Base-by-base conservation (phyloP, 225 moss, liverwort and hornwort species). In the Anthoceros angustus region DNA sequence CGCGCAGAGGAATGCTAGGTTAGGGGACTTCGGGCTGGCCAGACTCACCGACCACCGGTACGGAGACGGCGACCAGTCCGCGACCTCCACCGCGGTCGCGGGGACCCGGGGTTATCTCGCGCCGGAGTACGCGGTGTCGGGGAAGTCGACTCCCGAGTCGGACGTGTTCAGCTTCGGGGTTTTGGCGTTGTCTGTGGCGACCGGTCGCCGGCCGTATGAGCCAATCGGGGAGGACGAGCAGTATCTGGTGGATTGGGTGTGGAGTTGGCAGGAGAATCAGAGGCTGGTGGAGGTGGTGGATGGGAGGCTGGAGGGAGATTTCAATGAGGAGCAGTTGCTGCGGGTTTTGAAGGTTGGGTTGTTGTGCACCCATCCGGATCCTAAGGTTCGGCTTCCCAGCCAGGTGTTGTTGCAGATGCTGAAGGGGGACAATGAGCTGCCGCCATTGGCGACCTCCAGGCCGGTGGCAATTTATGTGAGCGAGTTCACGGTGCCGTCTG, bases 321-420 rank as follows among this genome's bases (percentile, higher is more conserved):
- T 26, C 21, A 46, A 60, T 11, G 70, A 48, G 24, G 70, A 69
- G 6, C 75, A 83, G 41, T 23, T 76, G 68, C 41, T 49, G 41
- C 26, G 62, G 39, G 73, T 82, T 21, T 67, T 82, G 12, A 18
- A 55, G 20, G 63, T 82, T 2, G 82, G 78, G n/a, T 60, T 82
- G 10, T 65, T 78, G 18, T 82, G 82, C 69, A 78, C 70, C 12
- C 77, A 81, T 61, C 77, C 81, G 0, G 81, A 81, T 67, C 77
- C 81, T 0, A 61, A 67, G 9, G 42, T 64, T 10, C 70, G 77
- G 42, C 77, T 77, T 7, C 62, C 72, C 65, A 81, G 77, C 75
- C 39, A 76, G 15, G 72, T 71, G 4, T 76, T 76, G 40, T 65
- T 76, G 7, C 67, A 70, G 43, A 74, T 76, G 64, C 43, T 76